A percentile compares a stretch with the other conserved stretches of the same genome.
These are phyloP conservation scores for Lipomyces starkeyi DNA, from an alignment of 805 yeast species.

Conservation along the genomic window DNA sequence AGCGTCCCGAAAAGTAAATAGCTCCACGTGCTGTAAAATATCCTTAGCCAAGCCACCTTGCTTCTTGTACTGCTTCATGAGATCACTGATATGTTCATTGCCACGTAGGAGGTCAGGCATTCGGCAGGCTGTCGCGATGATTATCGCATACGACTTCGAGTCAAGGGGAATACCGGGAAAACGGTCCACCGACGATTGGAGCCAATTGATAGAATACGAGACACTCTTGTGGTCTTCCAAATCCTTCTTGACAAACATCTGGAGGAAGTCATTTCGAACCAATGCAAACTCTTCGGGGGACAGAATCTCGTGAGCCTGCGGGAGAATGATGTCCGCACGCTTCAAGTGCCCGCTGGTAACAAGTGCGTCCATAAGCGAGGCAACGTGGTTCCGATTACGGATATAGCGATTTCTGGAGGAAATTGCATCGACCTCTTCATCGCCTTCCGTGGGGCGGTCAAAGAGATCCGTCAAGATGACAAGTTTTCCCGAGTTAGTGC, in stretches of 20 bases:
- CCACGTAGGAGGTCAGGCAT: constrained; percentile 17
- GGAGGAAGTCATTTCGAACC: constrained; percentile 28
- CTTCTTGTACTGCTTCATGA: background rate
- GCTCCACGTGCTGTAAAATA: constrained; percentile 14
- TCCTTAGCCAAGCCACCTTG: constrained; percentile 11
- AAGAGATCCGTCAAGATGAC: constrained; percentile 24
- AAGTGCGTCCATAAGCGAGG: constrained; percentile 39
- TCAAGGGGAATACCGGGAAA: constrained; percentile 17
- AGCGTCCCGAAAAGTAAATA: constrained; percentile 20
- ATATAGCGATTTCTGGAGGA: constrained; percentile 21
- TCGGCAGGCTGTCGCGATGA: constrained; percentile 21
- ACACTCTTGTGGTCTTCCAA: constrained; percentile 17
- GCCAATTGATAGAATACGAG: constrained; percentile 17
- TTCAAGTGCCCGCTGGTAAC: constrained; percentile 30
- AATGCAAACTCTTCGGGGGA: constrained; percentile 27
- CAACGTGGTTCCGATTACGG: constrained; percentile 20
- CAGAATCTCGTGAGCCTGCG: constrained; percentile 20
- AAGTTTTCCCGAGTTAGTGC: constrained; percentile 21
- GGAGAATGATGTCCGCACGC: constrained; percentile 36
- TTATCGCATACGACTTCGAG: constrained; percentile 22
- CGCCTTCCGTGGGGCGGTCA: constrained; percentile 9
- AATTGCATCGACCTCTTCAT: constrained; percentile 4
- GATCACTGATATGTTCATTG: constrained; percentile 12
- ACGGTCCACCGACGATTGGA: constrained; percentile 5
- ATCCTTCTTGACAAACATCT: constrained; percentile 19